Base-by-base conservation (phyloP, 2,329 filamentous ascomycete species). In the Rutstroemia sp. region DNA sequence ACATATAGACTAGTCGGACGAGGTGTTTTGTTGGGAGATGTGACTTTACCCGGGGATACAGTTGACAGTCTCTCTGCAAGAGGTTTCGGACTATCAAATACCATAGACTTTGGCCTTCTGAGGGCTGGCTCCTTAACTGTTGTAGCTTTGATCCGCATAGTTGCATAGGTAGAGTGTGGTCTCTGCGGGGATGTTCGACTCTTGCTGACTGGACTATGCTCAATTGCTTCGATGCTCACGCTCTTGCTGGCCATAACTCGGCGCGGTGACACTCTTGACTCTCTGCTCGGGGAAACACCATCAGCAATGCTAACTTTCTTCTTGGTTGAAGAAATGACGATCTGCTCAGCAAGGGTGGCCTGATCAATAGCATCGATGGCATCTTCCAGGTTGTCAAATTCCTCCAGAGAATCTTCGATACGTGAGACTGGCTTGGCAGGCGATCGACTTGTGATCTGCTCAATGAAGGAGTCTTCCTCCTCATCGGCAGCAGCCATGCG, bases 381-480 rank as follows among this genome's bases (percentile, higher is more conserved):
- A 34, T 86, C 82, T 61, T 86, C 81, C 16, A 86, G 73, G 58
- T 75, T 73, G 64, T 86, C 83, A 19, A 86, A 72, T 60, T 81
- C 81, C 66, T 83, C 82, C 8, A 86, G 71, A 1, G 82, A 85
- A 65, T 85, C 82, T 65, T 86, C 83, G 50, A 86, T 85, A 18
- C 80, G 77, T 25, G 69, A 67, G 37, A 71, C 61, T 27, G 66
- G 64, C 49, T 71, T 70, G 44, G 62, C 76, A 68, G 69, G 69
- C 7, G 69, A 70, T 56, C 69, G 66, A 47, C 69, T 63, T 41
- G 59, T 71, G 12, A 73, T 70, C 63, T 72, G 59, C 64, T 71
- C 68, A 9, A 71, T 65, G 59, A 73, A 72, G 49, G 68, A 70
- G 52, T 70, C 68, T 16, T 69, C 65, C 30, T 61, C 59, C 51